A percentile compares a stretch with the other conserved stretches of the same genome.
Evolutionary conservation across 805 yeast species (phyloP).

Genomic region (Myxozyma geophila): DNA sequence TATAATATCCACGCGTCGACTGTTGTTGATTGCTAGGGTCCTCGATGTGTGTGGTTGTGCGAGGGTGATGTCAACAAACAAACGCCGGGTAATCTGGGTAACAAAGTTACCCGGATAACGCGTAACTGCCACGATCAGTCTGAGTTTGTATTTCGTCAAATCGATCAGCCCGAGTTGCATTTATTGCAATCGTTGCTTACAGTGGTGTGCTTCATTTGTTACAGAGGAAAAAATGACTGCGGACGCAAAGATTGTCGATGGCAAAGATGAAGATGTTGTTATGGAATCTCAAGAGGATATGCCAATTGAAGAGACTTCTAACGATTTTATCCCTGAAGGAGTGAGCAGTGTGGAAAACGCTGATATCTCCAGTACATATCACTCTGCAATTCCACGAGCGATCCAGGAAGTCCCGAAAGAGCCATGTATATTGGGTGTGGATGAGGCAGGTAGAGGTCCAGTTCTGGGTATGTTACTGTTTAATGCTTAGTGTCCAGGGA

Average conservation of each 20-base stretch:
- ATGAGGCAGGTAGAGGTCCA: conserved; percentile 99
- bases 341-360: conserved; percentile 10
- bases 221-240: not conserved
- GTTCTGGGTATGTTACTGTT: conserved; percentile 64
- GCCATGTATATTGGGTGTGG: conserved; percentile 74
- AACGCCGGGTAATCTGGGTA: too few relatives aligned
- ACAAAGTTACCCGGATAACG: too few relatives aligned
- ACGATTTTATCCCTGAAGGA: conserved; percentile 29
- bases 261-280: not conserved
- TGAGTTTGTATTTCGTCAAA: too few relatives aligned
- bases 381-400: conserved; percentile 29
- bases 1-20: not conserved
- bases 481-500: not conserved
- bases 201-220: too few relatives aligned
- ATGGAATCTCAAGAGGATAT: not conserved
- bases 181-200: too few relatives aligned
- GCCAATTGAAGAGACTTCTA: not conserved
- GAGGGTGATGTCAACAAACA: too few relatives aligned
- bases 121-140: not conserved
- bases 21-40: not conserved
- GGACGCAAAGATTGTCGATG: not conserved
- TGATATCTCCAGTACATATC: conserved; percentile 30
- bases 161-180: too few relatives aligned
- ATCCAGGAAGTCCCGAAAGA: conserved; percentile 14
- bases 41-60: not conserved